phyloP scores from a whole-genome alignment of 176 grass and related monocot genomes.

The Zizania latifolia region DNA sequence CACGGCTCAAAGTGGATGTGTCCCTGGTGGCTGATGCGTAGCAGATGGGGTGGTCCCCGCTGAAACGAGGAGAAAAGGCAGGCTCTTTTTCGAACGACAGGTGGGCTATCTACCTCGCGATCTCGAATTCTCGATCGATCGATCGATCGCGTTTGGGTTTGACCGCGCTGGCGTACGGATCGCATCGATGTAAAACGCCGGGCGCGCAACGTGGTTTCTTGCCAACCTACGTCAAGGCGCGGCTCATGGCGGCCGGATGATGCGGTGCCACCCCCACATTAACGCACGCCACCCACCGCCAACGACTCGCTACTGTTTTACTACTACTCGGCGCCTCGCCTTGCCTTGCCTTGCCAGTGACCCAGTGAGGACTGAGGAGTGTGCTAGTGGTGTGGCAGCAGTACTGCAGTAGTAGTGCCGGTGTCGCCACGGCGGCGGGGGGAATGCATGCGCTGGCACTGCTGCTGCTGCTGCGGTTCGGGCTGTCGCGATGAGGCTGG shows the following conservation, averaged over 20 bases:
- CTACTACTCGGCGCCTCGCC: neutral
- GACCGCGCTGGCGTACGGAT: too few species aligned
- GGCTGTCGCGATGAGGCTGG: conserved; percentile 12
- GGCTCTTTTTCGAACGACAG: too few species aligned
- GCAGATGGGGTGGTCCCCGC: too few species aligned
- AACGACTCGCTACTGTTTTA: conserved; percentile 2
- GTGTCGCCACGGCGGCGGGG: neutral
- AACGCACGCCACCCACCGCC: conserved; percentile 40
- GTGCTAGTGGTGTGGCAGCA: neutral
- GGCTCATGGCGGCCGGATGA: too few species aligned
- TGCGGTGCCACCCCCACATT: conserved; percentile 20
- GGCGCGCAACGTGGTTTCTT: too few species aligned
- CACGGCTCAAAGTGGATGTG: too few species aligned
- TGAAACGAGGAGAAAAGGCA: too few species aligned
- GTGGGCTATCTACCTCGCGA: too few species aligned
- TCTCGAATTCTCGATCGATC: too few species aligned
- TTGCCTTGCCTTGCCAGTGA: neutral
- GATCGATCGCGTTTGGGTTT: too few species aligned
- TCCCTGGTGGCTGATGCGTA: too few species aligned
- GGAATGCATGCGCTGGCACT: conserved; percentile 23
- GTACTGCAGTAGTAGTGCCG: neutral
- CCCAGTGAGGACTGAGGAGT: neutral
- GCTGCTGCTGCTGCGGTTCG: neutral
- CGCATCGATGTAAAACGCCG: too few species aligned
- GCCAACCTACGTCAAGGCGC: neutral